These are phyloP conservation scores for Aspergillus uvarum DNA, from an alignment of 2,329 filamentous ascomycete genomes.

Conservation along the genomic window DNA sequence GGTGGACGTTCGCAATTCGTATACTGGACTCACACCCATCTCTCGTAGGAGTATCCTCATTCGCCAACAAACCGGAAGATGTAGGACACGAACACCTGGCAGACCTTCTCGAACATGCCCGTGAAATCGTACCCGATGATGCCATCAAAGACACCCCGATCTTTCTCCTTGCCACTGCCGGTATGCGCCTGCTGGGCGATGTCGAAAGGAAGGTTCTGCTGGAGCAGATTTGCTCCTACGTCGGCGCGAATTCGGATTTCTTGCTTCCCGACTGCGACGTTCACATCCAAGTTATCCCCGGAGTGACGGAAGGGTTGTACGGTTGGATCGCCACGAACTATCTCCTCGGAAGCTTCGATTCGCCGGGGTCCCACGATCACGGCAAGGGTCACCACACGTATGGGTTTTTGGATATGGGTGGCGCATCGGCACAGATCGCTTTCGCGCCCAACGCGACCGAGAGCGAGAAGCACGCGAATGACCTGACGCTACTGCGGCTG, in stretches of 20 bases:
- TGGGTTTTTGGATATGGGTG: conserved; percentile 97
- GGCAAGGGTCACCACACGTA: conserved; percentile 91
- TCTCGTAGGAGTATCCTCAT: conserved; percentile 71
- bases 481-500: conserved; percentile 81
- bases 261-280: conserved; percentile 83
- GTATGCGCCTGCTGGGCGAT: conserved; percentile 81
- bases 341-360: conserved; percentile 84
- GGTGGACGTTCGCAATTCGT: neutral
- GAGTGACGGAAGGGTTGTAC: conserved; percentile 92
- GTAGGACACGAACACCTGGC: conserved; percentile 82
- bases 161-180: conserved; percentile 92
- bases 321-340: conserved; percentile 99
- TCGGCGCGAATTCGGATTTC: conserved; percentile 74
- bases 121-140: conserved; percentile 71
- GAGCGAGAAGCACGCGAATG: conserved; percentile 81
- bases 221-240: conserved; percentile 76
- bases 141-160: conserved; percentile 83
- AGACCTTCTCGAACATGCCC: conserved; percentile 76
- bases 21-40: neutral
- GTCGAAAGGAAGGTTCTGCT: conserved; percentile 71
- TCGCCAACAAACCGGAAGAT: conserved; percentile 70
- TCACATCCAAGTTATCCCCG: conserved; percentile 91
- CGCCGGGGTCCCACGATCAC: conserved; percentile 70
- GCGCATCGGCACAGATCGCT: conserved; percentile 94
- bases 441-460: conserved; percentile 95